Evolutionary conservation across 1,139 yeast genomes (phyloP), one percentile per base, ranked within the genome.

Genomic region (Kodamaea plutei): DNA sequence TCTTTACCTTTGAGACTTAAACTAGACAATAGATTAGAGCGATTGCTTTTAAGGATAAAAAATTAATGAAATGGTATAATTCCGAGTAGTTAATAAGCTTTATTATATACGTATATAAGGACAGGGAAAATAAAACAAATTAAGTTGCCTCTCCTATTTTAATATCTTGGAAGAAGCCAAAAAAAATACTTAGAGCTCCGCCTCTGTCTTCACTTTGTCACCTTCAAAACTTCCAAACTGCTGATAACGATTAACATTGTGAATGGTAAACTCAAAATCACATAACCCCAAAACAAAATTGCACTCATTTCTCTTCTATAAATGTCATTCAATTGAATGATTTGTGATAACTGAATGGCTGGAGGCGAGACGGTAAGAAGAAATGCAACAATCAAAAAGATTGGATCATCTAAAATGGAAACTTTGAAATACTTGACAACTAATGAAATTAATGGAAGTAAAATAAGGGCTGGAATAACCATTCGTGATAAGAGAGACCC

Each of bases 231-330:
- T 49, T 79, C 77, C 43, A 83, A 66, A 41, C 84, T 72, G 13
- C 78, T 55, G 9, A 81, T 87, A 16, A 83, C 91, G 44, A 83
- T 79, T 33, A 72, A 55, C 27, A 83, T 80, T 3, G 91, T 80
- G n/a, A 82, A 75, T 1, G 94, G 94, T 27, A 84, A 65, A 2
- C 93, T 80, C 39, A 84, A 64, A 8, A 84, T 69, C 15, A 76
- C 91, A 45, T 84, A 84, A 5, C 94, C 93, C 84, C 93, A 84
- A 48, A 84, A 84, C 39, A 84, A 64, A n/a, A 84, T 89, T 3
- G 88, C 84, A 0, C 88, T 79, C 91, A 84, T 84, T 52, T 84
- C 95, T 48, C 73, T 70, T 49, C 84, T 91, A 52, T 78, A 84
- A 20, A 84, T 71, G 40, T 75, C 78, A 53, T 84, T 84, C 42